Base-by-base conservation (phyloP, 495 filamentous ascomycete genomes). In the Geoglossum glabrum region DNA sequence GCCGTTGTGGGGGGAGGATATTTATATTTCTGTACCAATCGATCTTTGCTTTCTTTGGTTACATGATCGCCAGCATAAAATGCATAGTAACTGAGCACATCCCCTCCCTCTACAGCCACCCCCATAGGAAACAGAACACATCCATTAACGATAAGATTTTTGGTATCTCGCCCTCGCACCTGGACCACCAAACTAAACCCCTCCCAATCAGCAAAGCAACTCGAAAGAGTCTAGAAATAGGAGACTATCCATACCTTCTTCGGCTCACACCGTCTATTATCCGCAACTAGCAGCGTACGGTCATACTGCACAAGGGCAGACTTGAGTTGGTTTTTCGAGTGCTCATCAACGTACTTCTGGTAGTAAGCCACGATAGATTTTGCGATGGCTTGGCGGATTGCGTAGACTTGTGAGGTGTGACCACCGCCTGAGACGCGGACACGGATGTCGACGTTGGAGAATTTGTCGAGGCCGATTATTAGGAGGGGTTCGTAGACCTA, bases 281-380 rank as follows among this genome's bases (percentile, higher is more conserved):
- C 92, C 71, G 92, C 93, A 64, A 98, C 92, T 65, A 98, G 82
- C 61, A 98, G 79, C 70, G 86, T 95, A 65, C 92, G 83, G 79
- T 98, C 92, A 79, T 93, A 98, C 71, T 85, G 79, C 68, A 85
- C 83, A 61, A 97, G 79, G 61, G 85, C 85, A 72, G 88, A 83
- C 86, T 98, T 98, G 65, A 98, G 79, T 75, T 84, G 78, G 82
- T 96, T 98, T 86, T 98, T 98, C 77, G 85, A 84, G 82, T 97
- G 87, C 84, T 98, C 92, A 70, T 98, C 92, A 73, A 98, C 87
- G 77, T 83, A 98, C 79, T 98, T 98, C 81, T 96, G 92, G 85
- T 95, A 97, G 85, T 97, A 98, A 73, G 92, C 90, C 68, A 98
- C 86, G 64, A 94, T 87, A 67, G 84, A 86, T 80, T 98, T 98